Percentiles rank a stretch among this genome's conserved stretches.
Conservation (phyloP, 2,329 filamentous ascomycete genomes). For the Pseudogymnoascus sp. region DNA sequence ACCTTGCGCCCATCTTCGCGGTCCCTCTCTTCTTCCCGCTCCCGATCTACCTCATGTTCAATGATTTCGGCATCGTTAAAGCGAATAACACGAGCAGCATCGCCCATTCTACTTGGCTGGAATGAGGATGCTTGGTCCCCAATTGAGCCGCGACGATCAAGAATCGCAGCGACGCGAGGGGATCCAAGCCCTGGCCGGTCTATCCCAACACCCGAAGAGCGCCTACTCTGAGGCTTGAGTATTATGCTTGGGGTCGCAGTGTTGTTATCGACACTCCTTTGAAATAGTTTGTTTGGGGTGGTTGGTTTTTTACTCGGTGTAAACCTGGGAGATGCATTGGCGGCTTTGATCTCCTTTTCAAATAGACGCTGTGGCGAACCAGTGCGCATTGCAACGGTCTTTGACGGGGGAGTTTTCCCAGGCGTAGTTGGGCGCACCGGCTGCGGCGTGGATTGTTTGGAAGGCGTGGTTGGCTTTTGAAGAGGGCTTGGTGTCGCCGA, state of each 20-base stretch:
- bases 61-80: constrained; percentile 61
- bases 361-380: constrained; percentile 43
- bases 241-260: constrained; percentile 56
- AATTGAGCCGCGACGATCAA: constrained; percentile 66
- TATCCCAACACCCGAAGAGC: constrained; percentile 60
- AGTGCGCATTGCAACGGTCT: constrained; percentile 38
- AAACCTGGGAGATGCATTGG: constrained; percentile 21
- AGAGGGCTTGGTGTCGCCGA: constrained; percentile 20
- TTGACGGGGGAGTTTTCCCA: constrained; percentile 42
- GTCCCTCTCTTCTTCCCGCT: constrained; percentile 53
- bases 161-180: constrained; percentile 62
- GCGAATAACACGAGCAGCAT: constrained; percentile 41
- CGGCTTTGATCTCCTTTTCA: constrained; percentile 33
- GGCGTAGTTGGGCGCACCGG: constrained; percentile 39
- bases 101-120: constrained; percentile 38
- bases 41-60: constrained; percentile 55
- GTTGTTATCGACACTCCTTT: constrained; percentile 46
- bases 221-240: constrained; percentile 52
- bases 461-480: constrained; percentile 33
- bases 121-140: constrained; percentile 60
- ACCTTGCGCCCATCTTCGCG: constrained; percentile 53
- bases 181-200: constrained; percentile 69
- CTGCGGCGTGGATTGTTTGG: constrained; percentile 38
- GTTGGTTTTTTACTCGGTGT: constrained; percentile 31
- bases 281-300: constrained; percentile 43